Percentiles rank a stretch among this genome's conserved stretches.
These are phyloP conservation scores for Dimocarpus longan DNA, from an alignment of 345 rosid species.

Conservation along the genomic window DNA sequence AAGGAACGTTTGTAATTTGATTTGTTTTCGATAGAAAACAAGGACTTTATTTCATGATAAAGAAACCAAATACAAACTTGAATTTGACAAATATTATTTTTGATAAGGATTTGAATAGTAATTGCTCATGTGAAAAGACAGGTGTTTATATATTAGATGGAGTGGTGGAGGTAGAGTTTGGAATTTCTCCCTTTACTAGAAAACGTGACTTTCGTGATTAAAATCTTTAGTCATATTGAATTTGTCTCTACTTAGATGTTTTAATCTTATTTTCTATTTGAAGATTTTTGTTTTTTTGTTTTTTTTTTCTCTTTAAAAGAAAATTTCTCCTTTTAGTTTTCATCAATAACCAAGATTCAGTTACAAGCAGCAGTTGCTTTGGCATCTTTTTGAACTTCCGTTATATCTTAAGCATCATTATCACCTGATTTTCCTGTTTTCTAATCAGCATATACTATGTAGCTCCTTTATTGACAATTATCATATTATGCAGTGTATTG, in stretches of 20 bases:
- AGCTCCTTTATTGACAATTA: constrained; percentile 1
- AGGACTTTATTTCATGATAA: too few relatives aligned
- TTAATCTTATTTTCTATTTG: neutral
- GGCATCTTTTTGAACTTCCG: neutral
- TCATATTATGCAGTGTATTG: constrained; percentile 66
- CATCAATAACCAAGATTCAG: neutral
- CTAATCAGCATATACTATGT: neutral
- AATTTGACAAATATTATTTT: too few relatives aligned
- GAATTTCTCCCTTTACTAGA: neutral
- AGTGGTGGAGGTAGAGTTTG: neutral
- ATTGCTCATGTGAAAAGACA: neutral
- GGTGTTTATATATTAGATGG: neutral
- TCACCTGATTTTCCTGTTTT: constrained; percentile 10
- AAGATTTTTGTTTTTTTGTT: neutral
- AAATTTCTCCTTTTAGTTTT: neutral
- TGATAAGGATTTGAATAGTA: neutral
- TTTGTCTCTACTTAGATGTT: neutral
- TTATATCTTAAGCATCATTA: neutral
- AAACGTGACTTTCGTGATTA: neutral
- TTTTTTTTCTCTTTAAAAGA: neutral
- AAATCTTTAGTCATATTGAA: neutral
- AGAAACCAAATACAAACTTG: too few relatives aligned
- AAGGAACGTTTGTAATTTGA: neutral
- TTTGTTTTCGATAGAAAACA: too few relatives aligned
- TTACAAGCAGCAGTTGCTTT: neutral